Percentiles rank a stretch among this genome's conserved stretches.
These are phyloP conservation scores for Boletus rubropictus DNA, from an alignment of 768 basidiomycete genomes.

Conservation along the genomic window DNA sequence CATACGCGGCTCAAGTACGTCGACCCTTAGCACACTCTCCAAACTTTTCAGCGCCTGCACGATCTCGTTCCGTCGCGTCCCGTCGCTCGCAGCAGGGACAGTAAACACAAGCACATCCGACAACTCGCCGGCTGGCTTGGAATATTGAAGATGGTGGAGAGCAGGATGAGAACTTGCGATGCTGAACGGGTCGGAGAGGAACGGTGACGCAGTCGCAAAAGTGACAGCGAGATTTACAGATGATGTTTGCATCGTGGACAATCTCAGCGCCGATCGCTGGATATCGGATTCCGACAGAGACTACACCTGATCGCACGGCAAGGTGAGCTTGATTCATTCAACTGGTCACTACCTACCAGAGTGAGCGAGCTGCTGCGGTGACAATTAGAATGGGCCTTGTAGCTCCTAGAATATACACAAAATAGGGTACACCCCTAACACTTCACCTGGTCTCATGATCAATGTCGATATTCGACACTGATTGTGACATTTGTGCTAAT, in stretches of 20 bases:
- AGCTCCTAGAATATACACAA: no score
- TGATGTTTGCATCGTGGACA: constrained; percentile 4
- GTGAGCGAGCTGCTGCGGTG: background rate
- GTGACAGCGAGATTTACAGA: constrained; percentile 28
- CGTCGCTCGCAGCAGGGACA: constrained; percentile 4
- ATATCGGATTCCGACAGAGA: background rate
- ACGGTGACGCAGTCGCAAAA: constrained; percentile 20
- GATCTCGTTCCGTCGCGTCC: constrained; percentile 5
- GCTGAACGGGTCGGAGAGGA: constrained; percentile 20
- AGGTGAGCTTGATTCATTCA: background rate
- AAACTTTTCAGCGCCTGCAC: constrained; percentile 14
- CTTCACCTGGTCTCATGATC: no score
- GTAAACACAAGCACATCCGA: constrained; percentile 20
- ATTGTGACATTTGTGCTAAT: no score
- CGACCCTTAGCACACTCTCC: constrained; percentile 21
- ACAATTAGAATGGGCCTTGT: no score
- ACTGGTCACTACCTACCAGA: background rate
- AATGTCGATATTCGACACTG: no score
- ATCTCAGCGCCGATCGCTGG: background rate
- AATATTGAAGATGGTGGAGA: constrained; percentile 21
- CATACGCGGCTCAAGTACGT: constrained; percentile 18
- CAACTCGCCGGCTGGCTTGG: constrained; percentile 18
- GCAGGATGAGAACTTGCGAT: constrained; percentile 18
- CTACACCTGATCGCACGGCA: background rate
- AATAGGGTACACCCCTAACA: no score